phyloP scores from a whole-genome alignment of 176 grass and related monocot genomes.

The Eremochloa ophiuroides region DNA sequence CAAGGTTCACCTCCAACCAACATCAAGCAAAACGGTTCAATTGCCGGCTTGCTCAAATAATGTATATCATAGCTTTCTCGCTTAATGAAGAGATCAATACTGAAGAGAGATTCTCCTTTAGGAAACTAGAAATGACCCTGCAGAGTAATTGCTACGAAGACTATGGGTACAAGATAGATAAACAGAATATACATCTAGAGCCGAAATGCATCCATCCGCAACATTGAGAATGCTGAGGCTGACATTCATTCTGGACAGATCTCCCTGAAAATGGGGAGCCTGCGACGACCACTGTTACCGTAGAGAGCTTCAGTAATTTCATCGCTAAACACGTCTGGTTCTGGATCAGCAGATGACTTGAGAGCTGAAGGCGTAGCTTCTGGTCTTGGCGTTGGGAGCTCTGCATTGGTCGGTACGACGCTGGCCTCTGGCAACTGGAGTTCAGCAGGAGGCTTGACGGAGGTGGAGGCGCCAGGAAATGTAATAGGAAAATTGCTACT shows the following conservation, averaged over 20 bases:
- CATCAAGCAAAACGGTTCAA: not conserved
- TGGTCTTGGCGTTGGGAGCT: not conserved
- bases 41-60: conserved; percentile 1
- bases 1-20: conserved; percentile 1
- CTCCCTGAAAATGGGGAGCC: conserved; percentile 41
- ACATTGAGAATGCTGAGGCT: not conserved
- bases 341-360: not conserved
- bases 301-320: conserved; percentile 37
- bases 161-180: not conserved
- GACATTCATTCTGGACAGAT: conserved; percentile 45
- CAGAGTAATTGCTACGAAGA: not conserved
- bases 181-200: conserved; percentile 28
- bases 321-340: not conserved
- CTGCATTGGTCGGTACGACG: not conserved
- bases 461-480: not conserved
- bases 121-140: conserved; percentile 20
- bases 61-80: not conserved
- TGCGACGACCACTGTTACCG: not conserved
- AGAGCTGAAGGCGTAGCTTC: not conserved
- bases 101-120: conserved; percentile 15
- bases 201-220: not conserved
- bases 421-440: not conserved
- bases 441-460: not conserved
- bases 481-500: not conserved
- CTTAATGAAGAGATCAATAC: conserved; percentile 5